phyloP scores from a whole-genome alignment of 345 rosid genomes.

The Eutrema heterophyllum region DNA sequence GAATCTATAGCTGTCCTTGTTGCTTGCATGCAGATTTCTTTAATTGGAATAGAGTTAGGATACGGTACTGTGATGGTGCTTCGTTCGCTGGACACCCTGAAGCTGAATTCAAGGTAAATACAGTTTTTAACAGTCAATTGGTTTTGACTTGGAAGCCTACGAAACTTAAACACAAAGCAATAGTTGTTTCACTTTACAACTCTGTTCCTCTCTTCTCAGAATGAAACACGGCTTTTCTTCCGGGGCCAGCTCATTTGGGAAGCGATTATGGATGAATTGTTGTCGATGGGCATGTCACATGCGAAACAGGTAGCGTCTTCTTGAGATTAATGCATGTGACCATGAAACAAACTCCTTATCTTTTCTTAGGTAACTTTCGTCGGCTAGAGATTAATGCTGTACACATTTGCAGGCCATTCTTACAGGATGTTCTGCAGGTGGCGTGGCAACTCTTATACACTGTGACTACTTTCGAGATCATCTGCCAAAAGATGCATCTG shows the following conservation, averaged over 20 bases:
- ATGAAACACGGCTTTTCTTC: slow-evolving; percentile 55
- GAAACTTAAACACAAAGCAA: neutral
- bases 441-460: slow-evolving; percentile 78
- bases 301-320: slow-evolving; percentile 51
- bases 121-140: neutral
- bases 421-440: slow-evolving; percentile 96
- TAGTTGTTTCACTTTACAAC: neutral
- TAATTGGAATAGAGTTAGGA: slow-evolving; percentile 72
- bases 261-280: slow-evolving; percentile 60
- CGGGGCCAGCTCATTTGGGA: slow-evolving; percentile 96
- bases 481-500: slow-evolving; percentile 55
- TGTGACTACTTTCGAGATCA: slow-evolving; percentile 66
- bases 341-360: neutral
- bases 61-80: slow-evolving; percentile 92
- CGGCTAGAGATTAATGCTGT: neutral
- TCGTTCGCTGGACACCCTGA: slow-evolving; percentile 80
- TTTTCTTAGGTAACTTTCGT: too few species aligned
- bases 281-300: slow-evolving; percentile 60
- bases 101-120: slow-evolving; percentile 60
- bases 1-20: neutral
- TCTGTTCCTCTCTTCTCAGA: slow-evolving; percentile 27
- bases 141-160: neutral
- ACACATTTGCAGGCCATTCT: slow-evolving; percentile 58
- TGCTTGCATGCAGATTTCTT: slow-evolving; percentile 49
- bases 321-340: neutral